Conservation (phyloP, 208 protist species). For the Herpetomonas muscarum region DNA sequence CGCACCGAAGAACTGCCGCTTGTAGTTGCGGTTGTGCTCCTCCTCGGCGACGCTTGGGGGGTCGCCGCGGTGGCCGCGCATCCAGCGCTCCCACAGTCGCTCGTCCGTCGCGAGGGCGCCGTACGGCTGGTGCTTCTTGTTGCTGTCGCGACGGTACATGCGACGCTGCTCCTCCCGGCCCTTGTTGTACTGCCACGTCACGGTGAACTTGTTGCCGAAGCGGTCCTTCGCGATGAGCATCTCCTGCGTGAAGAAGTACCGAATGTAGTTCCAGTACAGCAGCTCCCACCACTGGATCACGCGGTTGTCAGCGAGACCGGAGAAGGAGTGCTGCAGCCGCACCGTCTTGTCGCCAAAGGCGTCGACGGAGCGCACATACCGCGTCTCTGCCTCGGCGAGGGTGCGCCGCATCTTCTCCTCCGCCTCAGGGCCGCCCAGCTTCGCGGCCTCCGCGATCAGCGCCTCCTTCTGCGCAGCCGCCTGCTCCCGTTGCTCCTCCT, state of each 20-base stretch:
- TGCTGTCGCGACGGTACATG: conserved; percentile 82
- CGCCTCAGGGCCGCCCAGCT: conserved; percentile 39
- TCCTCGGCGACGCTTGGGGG: conserved; percentile 79
- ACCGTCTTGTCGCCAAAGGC: conserved; percentile 84
- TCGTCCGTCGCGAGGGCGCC: conserved; percentile 82
- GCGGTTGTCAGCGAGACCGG: conserved; percentile 79
- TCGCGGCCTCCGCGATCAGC: conserved; percentile 47
- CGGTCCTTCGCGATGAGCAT: conserved; percentile 87
- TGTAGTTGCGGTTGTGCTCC: conserved; percentile 78
- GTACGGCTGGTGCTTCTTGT: conserved; percentile 85
- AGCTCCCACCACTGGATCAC: conserved; percentile 85
- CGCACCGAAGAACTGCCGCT: conserved; percentile 80
- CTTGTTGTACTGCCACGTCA: conserved; percentile 83
- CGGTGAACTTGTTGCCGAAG: conserved; percentile 88
- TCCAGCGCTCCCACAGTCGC: conserved; percentile 84
- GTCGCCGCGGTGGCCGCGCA: conserved; percentile 82
- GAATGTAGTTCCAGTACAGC: conserved; percentile 86
- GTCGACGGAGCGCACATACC: conserved; percentile 76
- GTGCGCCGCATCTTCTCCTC: conserved; percentile 45
- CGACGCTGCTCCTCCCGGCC: conserved; percentile 81
- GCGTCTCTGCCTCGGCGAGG: conserved; percentile 41
- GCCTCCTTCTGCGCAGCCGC: conserved; percentile 45
- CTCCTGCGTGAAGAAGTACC: conserved; percentile 88
- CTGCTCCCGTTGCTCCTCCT: conserved; percentile 34
- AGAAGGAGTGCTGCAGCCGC: conserved; percentile 79